Conservation (phyloP, 1,139 yeast species). For the Hemisphaericaspora subhashii region DNA sequence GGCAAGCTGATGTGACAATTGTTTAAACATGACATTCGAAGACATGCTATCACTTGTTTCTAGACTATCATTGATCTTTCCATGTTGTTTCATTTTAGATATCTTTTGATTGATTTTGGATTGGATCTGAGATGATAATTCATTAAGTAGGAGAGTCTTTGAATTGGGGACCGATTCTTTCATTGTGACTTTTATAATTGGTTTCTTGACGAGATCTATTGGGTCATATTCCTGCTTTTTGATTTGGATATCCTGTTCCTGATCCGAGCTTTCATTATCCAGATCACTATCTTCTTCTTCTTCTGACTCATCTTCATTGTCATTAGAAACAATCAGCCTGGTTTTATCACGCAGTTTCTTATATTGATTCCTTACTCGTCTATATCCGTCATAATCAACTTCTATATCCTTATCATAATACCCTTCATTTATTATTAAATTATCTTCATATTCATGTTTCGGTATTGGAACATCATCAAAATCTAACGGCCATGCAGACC, state of each 20-base stretch:
- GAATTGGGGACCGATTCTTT: slow-evolving; percentile 25
- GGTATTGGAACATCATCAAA: slow-evolving; percentile 39
- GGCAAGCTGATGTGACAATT: slow-evolving; percentile 24
- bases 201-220: slow-evolving; percentile 4
- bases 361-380: neutral
- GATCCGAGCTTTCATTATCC: slow-evolving; percentile 1
- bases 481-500: slow-evolving; percentile 52
- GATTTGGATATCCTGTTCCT: no score
- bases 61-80: slow-evolving; percentile 5
- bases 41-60: slow-evolving; percentile 8
- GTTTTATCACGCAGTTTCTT: no score
- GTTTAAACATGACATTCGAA: slow-evolving; percentile 6
- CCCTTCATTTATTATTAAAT: slow-evolving; percentile 16
- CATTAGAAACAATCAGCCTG: no score
- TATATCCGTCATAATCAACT: slow-evolving; percentile 8
- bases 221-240: neutral
- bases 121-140: slow-evolving; percentile 40
- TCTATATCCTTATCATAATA: slow-evolving; percentile 21
- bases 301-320: neutral
- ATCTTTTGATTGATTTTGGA: slow-evolving; percentile 26
- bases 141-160: slow-evolving; percentile 33
- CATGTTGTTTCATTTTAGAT: slow-evolving; percentile 9
- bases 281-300: slow-evolving; percentile 4
- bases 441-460: slow-evolving; percentile 22
- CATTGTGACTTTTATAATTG: slow-evolving; percentile 10